A percentile compares a stretch with the other conserved stretches of the same genome.
These are phyloP conservation scores for Haematococcus lacustris DNA, from an alignment of 139 green algal species.

Conservation along the genomic window DNA sequence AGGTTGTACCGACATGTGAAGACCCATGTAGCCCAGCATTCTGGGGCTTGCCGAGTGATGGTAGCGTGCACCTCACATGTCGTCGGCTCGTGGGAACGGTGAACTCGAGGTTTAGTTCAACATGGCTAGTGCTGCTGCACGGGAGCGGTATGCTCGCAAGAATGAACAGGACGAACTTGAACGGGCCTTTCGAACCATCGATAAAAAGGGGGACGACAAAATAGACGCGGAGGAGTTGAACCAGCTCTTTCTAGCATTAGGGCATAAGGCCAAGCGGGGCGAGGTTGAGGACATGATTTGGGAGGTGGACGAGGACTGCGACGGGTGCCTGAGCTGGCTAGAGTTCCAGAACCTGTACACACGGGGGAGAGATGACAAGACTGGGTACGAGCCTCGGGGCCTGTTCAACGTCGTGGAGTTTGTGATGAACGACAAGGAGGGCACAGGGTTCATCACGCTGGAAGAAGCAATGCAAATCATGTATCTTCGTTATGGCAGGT, in stretches of 20 bases:
- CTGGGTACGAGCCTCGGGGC: constrained; percentile 80
- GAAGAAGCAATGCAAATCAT: constrained; percentile 81
- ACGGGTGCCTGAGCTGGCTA: constrained; percentile 50
- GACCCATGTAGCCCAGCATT: too few species aligned
- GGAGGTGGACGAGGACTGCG: constrained; percentile 96
- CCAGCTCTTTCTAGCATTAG: constrained; percentile 57
- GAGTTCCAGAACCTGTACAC: constrained; percentile 90
- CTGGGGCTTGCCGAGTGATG: too few species aligned
- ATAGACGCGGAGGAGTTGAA: constrained; percentile 81
- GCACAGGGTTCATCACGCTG: constrained; percentile 48
- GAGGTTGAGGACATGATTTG: constrained; percentile 95
- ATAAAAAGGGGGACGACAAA: constrained; percentile 69
- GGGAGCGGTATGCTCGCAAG: constrained; percentile 76
- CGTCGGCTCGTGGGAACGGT: too few species aligned
- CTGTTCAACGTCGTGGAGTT: constrained; percentile 94
- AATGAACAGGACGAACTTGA: constrained; percentile 77
- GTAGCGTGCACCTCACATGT: too few species aligned
- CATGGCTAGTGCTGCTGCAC: constrained; percentile 42
- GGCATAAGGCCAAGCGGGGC: constrained; percentile 63
- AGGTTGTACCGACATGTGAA: too few species aligned
- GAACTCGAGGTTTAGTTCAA: too few species aligned
- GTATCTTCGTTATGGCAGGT: constrained; percentile 77
- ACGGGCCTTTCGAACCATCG: constrained; percentile 72
- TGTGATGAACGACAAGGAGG: constrained; percentile 85
- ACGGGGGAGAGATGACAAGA: constrained; percentile 41